Evolutionary conservation across 2,329 filamentous ascomycete species (phyloP).

Genomic region (Zarea fungicola): DNA sequence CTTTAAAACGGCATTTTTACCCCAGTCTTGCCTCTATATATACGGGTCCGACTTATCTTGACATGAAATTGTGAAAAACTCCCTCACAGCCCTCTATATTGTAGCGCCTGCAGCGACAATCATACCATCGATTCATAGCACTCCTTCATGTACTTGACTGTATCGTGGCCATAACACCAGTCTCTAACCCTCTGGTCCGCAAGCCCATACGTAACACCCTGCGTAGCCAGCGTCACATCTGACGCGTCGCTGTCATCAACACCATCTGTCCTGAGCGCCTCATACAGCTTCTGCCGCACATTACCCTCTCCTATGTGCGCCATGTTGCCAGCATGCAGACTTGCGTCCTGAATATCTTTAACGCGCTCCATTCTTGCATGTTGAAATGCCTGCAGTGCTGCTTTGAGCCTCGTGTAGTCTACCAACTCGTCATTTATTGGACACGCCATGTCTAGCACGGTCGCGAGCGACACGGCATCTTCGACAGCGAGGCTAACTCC

Average conservation of each 20-base stretch:
- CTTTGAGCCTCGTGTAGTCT: not conserved
- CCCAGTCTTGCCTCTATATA: no score
- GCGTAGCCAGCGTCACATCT: not conserved
- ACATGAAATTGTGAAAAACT: no score
- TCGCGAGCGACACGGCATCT: slow-evolving; percentile 16
- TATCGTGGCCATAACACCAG: slow-evolving; percentile 10
- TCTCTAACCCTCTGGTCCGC: slow-evolving; percentile 6
- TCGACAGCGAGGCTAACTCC: slow-evolving; percentile 19
- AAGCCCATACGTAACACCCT: slow-evolving; percentile 7
- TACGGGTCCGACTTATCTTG: no score
- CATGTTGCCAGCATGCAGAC: slow-evolving; percentile 15
- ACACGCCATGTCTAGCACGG: slow-evolving; percentile 13
- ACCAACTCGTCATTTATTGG: not conserved
- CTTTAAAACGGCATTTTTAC: no score
- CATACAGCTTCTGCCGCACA: slow-evolving; percentile 12
- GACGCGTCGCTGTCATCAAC: not conserved
- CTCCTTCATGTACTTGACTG: not conserved
- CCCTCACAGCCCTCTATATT: no score
- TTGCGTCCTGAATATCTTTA: slow-evolving; percentile 15
- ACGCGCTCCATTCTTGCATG: slow-evolving; percentile 12
- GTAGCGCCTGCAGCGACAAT: no score
- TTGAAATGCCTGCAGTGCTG: slow-evolving; percentile 13
- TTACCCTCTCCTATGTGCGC: slow-evolving; percentile 7
- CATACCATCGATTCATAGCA: not conserved
- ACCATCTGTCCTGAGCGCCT: slow-evolving; percentile 10